Evolutionary conservation across 1,139 yeast genomes (phyloP), one percentile per base, ranked within the genome.

Genomic region (Magnusiomyces ingens): DNA sequence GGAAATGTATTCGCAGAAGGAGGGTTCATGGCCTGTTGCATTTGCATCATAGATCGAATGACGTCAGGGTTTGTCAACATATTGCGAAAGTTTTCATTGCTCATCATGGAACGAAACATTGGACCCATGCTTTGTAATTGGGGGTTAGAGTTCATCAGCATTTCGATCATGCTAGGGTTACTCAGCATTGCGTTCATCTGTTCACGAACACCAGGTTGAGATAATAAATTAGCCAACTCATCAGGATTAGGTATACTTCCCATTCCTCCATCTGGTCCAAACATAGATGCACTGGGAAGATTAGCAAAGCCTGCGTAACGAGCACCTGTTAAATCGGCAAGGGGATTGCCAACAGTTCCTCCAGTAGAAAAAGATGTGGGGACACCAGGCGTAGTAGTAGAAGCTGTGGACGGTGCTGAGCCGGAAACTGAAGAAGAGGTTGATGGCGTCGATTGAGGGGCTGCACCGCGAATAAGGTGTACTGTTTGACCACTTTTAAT

Each of bases 191-290:
- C 81, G 64, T 84, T 81, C 88, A 93, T 81, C 58, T 84, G 79
- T 65, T 89, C 90, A 64, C 84, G 89, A 61, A 88, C 80, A 71
- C 80, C 75, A 37, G 98, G 98, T 62, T 80, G 80, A 38, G 84
- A 83, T 84, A 91, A 77, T 86, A 88, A 81, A 58, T 76, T 75
- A 38, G 80, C 73, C 70, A 90, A 64, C 59, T 85, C 90, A 45
- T 85, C 93, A 46, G 88, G 84, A 61, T 81, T 83, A 8, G 95
- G 94, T 64, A 82, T 72, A 32, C 75, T 75, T 22, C 74, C 73
- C 86, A 86, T 79, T 21, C 97, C 98, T 19, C 96, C 96, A 67
- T 91, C 98, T 18, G 96, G 94, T 1, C 97, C 97, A 72, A 93
- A 90, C 85, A 88, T 80, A 48, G 86, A 82, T 0, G 91, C 89